phyloP scores from a whole-genome alignment of 331 rosid species.

The Dryas integrifolia region DNA sequence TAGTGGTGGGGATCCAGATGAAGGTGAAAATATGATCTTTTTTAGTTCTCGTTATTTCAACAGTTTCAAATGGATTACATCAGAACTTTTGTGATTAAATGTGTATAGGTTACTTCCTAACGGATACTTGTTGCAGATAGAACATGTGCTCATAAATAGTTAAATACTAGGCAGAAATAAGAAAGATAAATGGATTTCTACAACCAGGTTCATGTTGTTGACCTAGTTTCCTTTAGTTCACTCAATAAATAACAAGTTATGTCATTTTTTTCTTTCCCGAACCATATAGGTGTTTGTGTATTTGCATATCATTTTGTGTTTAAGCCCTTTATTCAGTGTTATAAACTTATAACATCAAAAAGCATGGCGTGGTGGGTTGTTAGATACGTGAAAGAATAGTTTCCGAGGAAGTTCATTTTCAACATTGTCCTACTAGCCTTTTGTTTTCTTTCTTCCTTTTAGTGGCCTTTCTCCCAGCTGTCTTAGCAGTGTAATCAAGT shows the following conservation, averaged over 20 bases:
- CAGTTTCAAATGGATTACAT: conserved; percentile 14
- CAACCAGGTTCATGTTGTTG: neutral
- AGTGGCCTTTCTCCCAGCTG: neutral
- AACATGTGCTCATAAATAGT: neutral
- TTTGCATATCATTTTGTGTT: neutral
- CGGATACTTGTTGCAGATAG: neutral
- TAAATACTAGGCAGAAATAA: neutral
- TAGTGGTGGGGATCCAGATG: conserved; percentile 66
- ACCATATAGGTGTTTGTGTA: neutral
- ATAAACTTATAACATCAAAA: neutral
- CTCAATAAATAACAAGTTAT: neutral
- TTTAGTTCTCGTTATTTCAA: conserved; percentile 9
- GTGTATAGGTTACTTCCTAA: neutral
- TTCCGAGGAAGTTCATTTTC: neutral
- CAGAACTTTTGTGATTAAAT: neutral
- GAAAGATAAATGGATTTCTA: neutral
- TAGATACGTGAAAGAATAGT: neutral
- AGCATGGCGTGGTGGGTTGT: neutral
- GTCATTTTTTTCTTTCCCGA: neutral
- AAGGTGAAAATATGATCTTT: conserved; percentile 50
- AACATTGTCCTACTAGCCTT: neutral
- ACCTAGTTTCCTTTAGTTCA: neutral
- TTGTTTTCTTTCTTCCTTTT: neutral
- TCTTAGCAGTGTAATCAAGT: neutral
- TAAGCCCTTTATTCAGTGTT: neutral